Evolutionary conservation across 495 filamentous ascomycete species (phyloP), one percentile per base, ranked within the genome.

Genomic region (Xylaria telfairii): DNA sequence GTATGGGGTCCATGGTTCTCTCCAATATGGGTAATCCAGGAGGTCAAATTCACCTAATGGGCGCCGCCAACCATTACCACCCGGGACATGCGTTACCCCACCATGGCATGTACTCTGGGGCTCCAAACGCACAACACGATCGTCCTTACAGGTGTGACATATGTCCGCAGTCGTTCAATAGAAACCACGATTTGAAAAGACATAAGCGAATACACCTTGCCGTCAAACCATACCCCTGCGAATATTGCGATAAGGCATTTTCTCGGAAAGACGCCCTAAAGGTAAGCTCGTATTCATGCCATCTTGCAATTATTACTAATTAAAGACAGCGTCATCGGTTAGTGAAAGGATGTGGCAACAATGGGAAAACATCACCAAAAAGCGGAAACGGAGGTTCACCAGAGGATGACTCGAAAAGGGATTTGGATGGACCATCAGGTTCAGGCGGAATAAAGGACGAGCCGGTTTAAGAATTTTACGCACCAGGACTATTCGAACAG

Each of bases 231-330:
- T 98, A 94, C 79, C 95, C 96, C 0, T 99, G 96, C 76, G 87
- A 80, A 13, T 90, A 93, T 74, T 99, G 96, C 76, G 94, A 97
- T 41, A 99, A 98, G 88, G 96, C 93, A 80, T 99, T 99, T 74
- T 97, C 93, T 24, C 84, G 96, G 49, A 99, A 98, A 79, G 96
- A 99, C 84, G 96, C 96, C 24, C 85, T 99, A 17, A 99, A 99
- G 92, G 96, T 98, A 63, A 69, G 82, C 61, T 41, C 21, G 54
- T 1, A 39, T 57, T 34, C 37, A 51, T 34, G 30, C 9, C 42
- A 60, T 34, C 13, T 34, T 24, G 10, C 15, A 15, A 17, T 41
- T 6, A 47, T 47, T 17, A 53, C 73, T 71, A 61, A 74, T 41
- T 28, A 32, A 70, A 66, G 72, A 75, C 74, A 98, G 95, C 87